Conservation (phyloP, 2,329 filamentous ascomycete genomes). For the Pezicula rhizophila region DNA sequence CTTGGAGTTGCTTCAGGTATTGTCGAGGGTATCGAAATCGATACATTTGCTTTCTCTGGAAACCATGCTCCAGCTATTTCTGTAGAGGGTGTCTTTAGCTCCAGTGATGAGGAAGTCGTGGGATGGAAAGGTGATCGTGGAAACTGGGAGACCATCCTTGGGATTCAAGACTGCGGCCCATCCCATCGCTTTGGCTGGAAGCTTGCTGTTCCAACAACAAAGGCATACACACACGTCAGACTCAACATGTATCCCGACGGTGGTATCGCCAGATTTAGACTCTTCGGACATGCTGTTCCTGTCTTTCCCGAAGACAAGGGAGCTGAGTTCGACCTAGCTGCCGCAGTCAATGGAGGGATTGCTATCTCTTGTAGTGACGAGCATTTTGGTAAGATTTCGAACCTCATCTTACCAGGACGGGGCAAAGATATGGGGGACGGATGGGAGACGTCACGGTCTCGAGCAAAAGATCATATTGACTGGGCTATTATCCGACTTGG, state of each 20-base stretch:
- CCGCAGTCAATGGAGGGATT: constrained; percentile 72
- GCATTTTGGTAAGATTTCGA: constrained; percentile 78
- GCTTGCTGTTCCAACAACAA: constrained; percentile 50
- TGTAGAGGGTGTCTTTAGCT: constrained; percentile 68
- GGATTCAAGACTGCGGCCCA: constrained; percentile 66
- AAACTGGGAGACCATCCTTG: constrained; percentile 67
- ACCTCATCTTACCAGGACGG: constrained; percentile 70
- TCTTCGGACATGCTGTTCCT: constrained; percentile 70
- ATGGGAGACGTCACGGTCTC: constrained; percentile 76
- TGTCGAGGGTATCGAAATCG: constrained; percentile 69
- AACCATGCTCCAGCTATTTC: constrained; percentile 77
- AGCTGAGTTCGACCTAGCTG: constrained; percentile 68
- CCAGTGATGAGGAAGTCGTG: constrained; percentile 58
- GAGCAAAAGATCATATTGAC: constrained; percentile 67
- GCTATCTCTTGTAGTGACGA: constrained; percentile 74
- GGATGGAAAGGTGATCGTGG: constrained; percentile 53
- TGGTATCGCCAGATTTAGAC: constrained; percentile 72
- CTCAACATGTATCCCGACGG: constrained; percentile 84
- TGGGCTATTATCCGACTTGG: constrained; percentile 77
- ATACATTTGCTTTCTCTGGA: constrained; percentile 76
- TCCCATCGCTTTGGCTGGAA: constrained; percentile 70
- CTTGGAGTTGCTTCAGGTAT: constrained; percentile 65
- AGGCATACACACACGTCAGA: constrained; percentile 72
- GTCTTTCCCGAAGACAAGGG: constrained; percentile 64
- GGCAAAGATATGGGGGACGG: constrained; percentile 84